Percentiles rank a stretch among this genome's conserved stretches.
Evolutionary conservation across 768 basidiomycete genomes (phyloP).

Genomic region (Rhodotorula graminis): DNA sequence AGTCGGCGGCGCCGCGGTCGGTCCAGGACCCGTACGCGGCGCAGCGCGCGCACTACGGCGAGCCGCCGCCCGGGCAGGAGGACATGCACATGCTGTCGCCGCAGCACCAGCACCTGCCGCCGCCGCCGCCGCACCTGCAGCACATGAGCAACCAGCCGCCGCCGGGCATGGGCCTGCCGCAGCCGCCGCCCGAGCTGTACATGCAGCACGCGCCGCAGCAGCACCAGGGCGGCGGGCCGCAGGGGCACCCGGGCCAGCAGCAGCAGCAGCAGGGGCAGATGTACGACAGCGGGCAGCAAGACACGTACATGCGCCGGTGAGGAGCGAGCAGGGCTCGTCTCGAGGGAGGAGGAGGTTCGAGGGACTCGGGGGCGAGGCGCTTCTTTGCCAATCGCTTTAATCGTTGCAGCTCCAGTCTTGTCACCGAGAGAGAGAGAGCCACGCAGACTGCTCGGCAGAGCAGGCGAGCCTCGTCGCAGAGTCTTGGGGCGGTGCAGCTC

Average conservation of each 20-base stretch:
- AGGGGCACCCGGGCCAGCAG: not conserved
- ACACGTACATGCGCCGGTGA: not conserved
- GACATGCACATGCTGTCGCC: constrained; percentile 7
- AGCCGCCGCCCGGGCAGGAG: not conserved
- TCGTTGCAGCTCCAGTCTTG: too few species aligned
- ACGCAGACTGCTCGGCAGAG: too few species aligned
- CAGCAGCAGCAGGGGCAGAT: not conserved
- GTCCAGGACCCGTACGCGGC: constrained; percentile 13
- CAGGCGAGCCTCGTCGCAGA: too few species aligned
- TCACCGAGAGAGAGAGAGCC: too few species aligned
- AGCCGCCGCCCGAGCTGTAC: constrained; percentile 25
- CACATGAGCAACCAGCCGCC: not conserved
- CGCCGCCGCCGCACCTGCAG: not conserved
- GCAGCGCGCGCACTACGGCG: constrained; percentile 1
- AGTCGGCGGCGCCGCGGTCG: constrained; percentile 2
- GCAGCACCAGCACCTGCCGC: not conserved
- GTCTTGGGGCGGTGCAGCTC: too few species aligned
- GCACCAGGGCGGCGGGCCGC: not conserved
- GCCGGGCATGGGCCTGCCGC: not conserved
- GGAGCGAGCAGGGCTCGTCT: not conserved
- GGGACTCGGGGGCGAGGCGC: too few species aligned
- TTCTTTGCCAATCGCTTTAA: too few species aligned
- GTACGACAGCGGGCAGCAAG: not conserved
- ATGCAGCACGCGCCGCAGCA: not conserved
- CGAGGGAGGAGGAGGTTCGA: too few species aligned